Conservation (phyloP, 805 yeast genomes). For the Candida caryicola region DNA sequence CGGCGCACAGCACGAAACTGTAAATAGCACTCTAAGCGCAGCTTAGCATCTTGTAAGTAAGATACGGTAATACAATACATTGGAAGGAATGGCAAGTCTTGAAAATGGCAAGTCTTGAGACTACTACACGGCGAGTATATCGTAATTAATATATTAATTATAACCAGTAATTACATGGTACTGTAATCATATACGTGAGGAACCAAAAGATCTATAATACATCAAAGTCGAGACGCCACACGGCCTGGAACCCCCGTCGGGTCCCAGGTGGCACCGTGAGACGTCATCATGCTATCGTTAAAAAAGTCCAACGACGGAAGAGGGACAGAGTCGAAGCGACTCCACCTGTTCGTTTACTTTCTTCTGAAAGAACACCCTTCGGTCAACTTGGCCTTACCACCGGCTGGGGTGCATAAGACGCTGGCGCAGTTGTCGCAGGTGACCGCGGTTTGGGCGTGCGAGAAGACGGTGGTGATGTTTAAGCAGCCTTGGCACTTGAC, state of each 20-base stretch:
- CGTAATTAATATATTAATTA: not conserved
- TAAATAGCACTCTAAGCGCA: too few relatives aligned
- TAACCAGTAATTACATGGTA: not conserved
- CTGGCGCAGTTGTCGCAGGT: slow-evolving; percentile 41
- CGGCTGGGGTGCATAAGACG: slow-evolving; percentile 41
- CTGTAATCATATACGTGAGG: not conserved
- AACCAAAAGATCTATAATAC: not conserved
- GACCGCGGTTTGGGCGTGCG: slow-evolving; percentile 43
- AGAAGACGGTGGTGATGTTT: slow-evolving; percentile 41
- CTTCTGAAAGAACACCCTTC: slow-evolving; percentile 43
- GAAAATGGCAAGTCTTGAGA: not conserved
- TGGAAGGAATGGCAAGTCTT: not conserved
- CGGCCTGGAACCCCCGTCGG: not conserved
- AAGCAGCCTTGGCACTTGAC: slow-evolving; percentile 43
- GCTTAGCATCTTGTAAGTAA: too few relatives aligned
- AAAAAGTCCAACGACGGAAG: too few relatives aligned
- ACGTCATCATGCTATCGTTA: not conserved
- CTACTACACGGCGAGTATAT: not conserved
- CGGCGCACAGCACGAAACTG: not conserved
- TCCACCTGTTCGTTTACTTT: slow-evolving; percentile 22
- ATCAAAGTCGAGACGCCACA: not conserved
- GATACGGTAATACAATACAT: too few relatives aligned
- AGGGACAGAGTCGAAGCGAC: too few relatives aligned
- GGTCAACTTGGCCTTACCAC: slow-evolving; percentile 44
- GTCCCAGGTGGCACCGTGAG: not conserved